Base-by-base conservation (phyloP, 176 grass and related monocot genomes). In the Oryza rufipogon region DNA sequence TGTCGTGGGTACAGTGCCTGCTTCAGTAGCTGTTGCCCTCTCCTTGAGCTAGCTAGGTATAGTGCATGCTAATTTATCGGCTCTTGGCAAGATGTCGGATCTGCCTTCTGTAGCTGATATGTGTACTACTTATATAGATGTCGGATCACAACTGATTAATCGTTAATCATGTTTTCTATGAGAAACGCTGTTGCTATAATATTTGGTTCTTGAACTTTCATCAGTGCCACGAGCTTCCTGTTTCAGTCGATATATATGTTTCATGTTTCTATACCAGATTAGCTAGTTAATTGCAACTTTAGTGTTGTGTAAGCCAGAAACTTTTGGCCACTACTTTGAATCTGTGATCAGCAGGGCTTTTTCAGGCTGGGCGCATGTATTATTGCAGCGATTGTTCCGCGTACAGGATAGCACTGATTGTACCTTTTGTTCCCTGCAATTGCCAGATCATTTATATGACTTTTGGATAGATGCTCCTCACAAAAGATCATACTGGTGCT, bases 341-440 rank as follows among this genome's bases (percentile, higher is more conserved):
- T 68, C 72, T 77, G 75, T 69, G 72, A 69, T 84, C 38, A 73
- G 20, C 49, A 64, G 26, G 78, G 79, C 84, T 47, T 90, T 81
- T 86, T 78, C 74, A 63, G 84, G 66, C 28, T 33, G 70, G 69
- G 80, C 80, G 80, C 80, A 80, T 63, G 13, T 33, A 83, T 87
- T 75, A 87, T 91, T 87, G 80, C 75, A 80, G 80, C 80, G 84
- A 90, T 90, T 87, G 88, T 86, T 87, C 85, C 70, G 84, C 75
- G 32, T 54, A 87, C 70, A 80, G 64, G 76, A 75, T 87, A 80
- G 70, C 89, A 76, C 85, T 91, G 89, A 80, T 84, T 84, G 85
- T 71, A 80, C 85, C 84, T 87, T 90, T 84, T 87, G 84, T 70
- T 78, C 47, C 84, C 80, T 91, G 52, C 26, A 46, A 87, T 84